Evolutionary conservation across 805 yeast species (phyloP), one percentile per base, ranked within the genome.

Genomic region (Suhomyces prunicola): DNA sequence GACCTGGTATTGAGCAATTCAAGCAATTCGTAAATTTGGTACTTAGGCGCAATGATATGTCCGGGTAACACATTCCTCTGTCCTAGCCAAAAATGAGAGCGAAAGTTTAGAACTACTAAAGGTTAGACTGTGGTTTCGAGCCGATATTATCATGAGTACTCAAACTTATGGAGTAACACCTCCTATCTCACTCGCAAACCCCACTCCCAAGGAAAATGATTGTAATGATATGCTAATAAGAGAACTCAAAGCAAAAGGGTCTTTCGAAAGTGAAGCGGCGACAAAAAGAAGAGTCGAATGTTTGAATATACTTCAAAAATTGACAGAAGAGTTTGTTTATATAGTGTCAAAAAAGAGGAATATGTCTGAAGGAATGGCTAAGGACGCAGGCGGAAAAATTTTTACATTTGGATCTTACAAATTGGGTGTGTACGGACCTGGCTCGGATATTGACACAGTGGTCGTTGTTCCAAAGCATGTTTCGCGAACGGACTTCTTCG

Each of bases 391-490:
- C 39, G 99, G 99, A 36, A 94, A 94, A 68, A 84, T 94, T n/a
- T 94, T 92, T 67, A 91, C 97, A 0, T 94, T 82, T 73, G 99
- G 99, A 1, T 91, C 97, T 1, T 94, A 92, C 64, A 78, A 97
- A 57, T 73, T 94, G 44, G 99, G 99, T 4, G 99, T 94, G 12
- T 90, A 92, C 72, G 98, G 98, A 0, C 98, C 98, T 0, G 98
- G 99, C 0, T 88, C 96, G 0, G 99, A 94, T 86, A 93, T 94
- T 55, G 99, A 94, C 76, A 89, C 98, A 0, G 74, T 94, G 46
- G 89, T 94, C n/a, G 97, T 93, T 26, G 97, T 90, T 15, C 99
- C 99, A 1, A 94, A 93, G 62, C 98, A 94, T 69, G 96, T 94
- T 12, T 79, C 88, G 1, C 80, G 97, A 57, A 94, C 88, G 24